These are phyloP conservation scores for Pseudogymnoascus sp. DNA, from an alignment of 2,329 filamentous ascomycete species.

Conservation along the genomic window DNA sequence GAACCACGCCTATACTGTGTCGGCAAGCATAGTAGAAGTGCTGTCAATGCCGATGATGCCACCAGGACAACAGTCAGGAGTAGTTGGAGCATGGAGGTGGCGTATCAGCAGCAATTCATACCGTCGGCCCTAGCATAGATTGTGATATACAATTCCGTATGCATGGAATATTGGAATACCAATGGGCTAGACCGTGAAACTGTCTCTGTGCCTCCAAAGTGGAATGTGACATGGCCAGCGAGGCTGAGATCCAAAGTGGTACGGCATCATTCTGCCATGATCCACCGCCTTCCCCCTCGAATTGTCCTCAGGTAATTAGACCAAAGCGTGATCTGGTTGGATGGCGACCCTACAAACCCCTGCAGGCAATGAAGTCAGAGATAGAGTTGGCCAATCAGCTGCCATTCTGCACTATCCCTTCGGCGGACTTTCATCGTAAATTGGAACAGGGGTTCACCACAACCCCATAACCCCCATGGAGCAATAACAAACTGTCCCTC, in stretches of 20 bases:
- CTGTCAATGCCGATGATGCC: constrained; percentile 26
- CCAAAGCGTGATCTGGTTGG: neutral
- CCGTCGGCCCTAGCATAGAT: neutral
- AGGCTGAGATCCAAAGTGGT: neutral
- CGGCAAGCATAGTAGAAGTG: constrained; percentile 29
- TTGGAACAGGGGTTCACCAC: constrained; percentile 1
- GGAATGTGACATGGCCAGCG: neutral
- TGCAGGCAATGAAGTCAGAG: neutral
- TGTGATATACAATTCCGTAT: neutral
- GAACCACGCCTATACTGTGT: constrained; percentile 32
- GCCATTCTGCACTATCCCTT: neutral
- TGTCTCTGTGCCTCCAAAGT: neutral
- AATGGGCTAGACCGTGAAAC: neutral
- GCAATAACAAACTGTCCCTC: constrained; percentile 5
- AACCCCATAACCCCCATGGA: neutral
- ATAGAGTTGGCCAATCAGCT: neutral
- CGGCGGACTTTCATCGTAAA: neutral
- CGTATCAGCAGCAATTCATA: constrained; percentile 11
- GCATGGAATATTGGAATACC: neutral
- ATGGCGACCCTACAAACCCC: neutral
- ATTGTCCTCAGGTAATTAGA: neutral
- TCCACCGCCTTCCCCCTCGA: neutral
- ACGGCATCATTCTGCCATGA: neutral
- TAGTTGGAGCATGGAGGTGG: constrained; percentile 22
- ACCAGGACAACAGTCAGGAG: constrained; percentile 24